Evolutionary conservation across 1,284 basidiomycete species (phyloP).

Genomic region (Polyporus tsugae): DNA sequence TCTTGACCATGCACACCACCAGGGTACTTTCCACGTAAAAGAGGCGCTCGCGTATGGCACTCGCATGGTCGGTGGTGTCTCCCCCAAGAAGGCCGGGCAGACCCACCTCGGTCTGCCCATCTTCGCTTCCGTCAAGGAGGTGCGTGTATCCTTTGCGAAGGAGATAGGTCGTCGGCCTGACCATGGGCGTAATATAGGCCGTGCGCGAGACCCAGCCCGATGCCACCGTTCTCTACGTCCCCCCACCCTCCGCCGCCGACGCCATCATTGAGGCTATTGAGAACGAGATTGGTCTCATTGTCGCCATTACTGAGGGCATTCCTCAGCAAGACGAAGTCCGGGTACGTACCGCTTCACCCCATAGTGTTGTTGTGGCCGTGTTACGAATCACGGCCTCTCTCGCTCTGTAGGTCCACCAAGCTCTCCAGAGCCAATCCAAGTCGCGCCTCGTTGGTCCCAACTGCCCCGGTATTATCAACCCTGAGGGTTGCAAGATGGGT

Average conservation of each 20-base stretch:
- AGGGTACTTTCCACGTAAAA: slow-evolving; percentile 98
- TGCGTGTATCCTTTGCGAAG: slow-evolving; percentile 43
- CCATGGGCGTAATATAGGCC: slow-evolving; percentile 59
- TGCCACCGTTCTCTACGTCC: slow-evolving; percentile 95
- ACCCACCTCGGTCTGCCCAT: slow-evolving; percentile 96
- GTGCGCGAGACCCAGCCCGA: slow-evolving; percentile 87
- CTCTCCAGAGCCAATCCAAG: slow-evolving; percentile 92
- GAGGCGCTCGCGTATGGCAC: slow-evolving; percentile 97
- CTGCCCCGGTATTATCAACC: slow-evolving; percentile 98
- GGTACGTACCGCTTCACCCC: slow-evolving; percentile 50
- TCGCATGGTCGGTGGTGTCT: slow-evolving; percentile 97
- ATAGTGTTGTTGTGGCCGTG: not conserved
- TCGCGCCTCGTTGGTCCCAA: slow-evolving; percentile 97
- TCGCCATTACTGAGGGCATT: slow-evolving; percentile 97
- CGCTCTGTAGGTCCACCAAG: slow-evolving; percentile 82
- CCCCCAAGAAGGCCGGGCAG: slow-evolving; percentile 97
- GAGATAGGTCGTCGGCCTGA: slow-evolving; percentile 4
- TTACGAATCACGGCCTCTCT: slow-evolving; percentile 13
- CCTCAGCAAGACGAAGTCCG: slow-evolving; percentile 96
- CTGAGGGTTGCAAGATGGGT: slow-evolving; percentile 98
- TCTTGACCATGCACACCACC: slow-evolving; percentile 18
- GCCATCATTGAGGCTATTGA: slow-evolving; percentile 98
- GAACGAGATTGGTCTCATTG: slow-evolving; percentile 95
- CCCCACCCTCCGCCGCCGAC: slow-evolving; percentile 91
- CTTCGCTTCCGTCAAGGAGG: slow-evolving; percentile 93